Evolutionary conservation across 2,329 filamentous ascomycete species (phyloP), one percentile per base, ranked within the genome.

Genomic region (Verticillium longisporum): DNA sequence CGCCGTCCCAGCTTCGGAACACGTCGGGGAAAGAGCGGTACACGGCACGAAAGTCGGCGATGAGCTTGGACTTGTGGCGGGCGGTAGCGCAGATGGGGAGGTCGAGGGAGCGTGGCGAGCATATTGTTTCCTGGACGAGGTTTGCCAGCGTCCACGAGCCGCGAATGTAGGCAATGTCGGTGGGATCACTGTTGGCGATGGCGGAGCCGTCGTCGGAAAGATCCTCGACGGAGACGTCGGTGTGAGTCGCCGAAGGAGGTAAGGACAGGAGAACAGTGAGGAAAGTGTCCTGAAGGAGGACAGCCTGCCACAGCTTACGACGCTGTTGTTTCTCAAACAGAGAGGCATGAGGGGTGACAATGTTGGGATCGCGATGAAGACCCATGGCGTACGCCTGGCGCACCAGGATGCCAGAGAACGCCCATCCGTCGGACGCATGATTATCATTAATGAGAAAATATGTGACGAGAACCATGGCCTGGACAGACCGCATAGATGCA

Each of bases 391-490:
- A 93, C 0, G 90, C 86, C 73, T 94, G 90, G 32, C 90, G 82
- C 65, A 91, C 87, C 26, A 92, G 73, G 32, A 94, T 88, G 6
- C 90, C 90, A 0, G 88, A 88, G 77, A 92, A 94, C 0, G 89
- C 88, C 87, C 90, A 94, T 1, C 90, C 90, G 70, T 94, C 90
- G 0, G 88, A 90, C 4, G 89, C 89, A 68, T 93, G 90, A 68
- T 92, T 92, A 72, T 94, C 90, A 68, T 94, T 94, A 77, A 93
- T 92, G 38, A 94, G 78, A 67, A 94, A 94, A 70, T 93, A 93
- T 0, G 87, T 87, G 62, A 92, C n/a, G 61, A 94, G 75, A 0
- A 92, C 87, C 89, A 93, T 93, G 55, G 90, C 86, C 72, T 92
- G 89, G 36, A 93, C 85, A 1, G 89, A 90, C 31, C 86, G 80